Base-by-base conservation (phyloP, 2,329 filamentous ascomycete species). In the Cercospora sp. region DNA sequence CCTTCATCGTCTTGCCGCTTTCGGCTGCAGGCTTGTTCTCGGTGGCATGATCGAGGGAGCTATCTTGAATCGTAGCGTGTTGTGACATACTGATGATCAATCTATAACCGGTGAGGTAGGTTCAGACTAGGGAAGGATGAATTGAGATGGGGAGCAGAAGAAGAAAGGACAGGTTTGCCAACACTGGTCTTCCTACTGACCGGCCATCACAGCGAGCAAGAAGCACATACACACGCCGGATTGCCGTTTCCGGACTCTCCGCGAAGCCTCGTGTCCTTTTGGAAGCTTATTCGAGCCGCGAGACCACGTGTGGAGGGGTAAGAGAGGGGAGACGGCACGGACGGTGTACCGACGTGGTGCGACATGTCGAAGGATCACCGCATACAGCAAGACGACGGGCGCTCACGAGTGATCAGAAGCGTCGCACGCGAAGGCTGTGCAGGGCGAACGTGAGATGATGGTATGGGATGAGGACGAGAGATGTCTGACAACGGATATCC, bases 1-100 rank as follows among this genome's bases (percentile, higher is more conserved):
- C 78, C 61, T 76, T 79, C 78, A 80, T 80, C 4, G 63, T 74
- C 23, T 63, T 60, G 30, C 36, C 58, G 12, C 42, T 72, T 30
- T 61, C 31, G 7, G 69, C 31, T 20, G 66, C 45, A 12, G 60
- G 63, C 30, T 59, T 30, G 45, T 70, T 67, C 48, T 70, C 66
- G 16, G 53, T 33, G 5, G 68, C 63, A 60, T 66, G 66, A 8
- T 31, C 26, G 28, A 64, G 60, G 6, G 48, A 59, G 58, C 68
- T 65, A 42, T 70, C 68, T 59, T 68, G 68, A 9, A 51, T 68
- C 3, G 66, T 64, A 13, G 60, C 65, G 60, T 59, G 53, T 20
- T 60, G 60, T n/a, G 65, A 59, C 65, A 67, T 67, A 10, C n/a
- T 61, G 45, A 39, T 33, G 55, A 36, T 59, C n/a, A 18, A 60